These are phyloP conservation scores for Exophiala bonariae DNA, from an alignment of 2,329 filamentous ascomycete genomes.

Conservation along the genomic window DNA sequence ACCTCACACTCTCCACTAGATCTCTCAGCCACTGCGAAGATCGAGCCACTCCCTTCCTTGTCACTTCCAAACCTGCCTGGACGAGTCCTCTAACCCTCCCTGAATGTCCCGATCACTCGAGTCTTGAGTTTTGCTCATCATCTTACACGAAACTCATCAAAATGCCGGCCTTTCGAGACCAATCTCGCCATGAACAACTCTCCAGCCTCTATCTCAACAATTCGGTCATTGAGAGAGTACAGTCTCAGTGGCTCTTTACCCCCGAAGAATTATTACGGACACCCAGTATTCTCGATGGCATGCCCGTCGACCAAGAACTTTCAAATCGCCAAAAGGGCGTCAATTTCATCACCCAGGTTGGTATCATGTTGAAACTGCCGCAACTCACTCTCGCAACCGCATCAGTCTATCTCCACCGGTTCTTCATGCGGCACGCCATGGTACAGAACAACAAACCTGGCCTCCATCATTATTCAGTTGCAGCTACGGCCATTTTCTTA, in stretches of 20 bases:
- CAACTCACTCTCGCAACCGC: constrained; percentile 91
- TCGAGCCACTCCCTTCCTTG: too few relatives aligned
- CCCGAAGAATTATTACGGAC: constrained; percentile 78
- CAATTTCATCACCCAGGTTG: constrained; percentile 94
- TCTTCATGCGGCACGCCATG: constrained; percentile 88
- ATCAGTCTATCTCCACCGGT: constrained; percentile 91
- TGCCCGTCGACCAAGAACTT: constrained; percentile 74
- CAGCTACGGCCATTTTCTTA: constrained; percentile 86
- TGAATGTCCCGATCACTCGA: background rate
- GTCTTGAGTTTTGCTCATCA: background rate
- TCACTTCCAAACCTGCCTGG: too few relatives aligned
- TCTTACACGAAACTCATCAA: background rate
- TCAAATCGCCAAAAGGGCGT: constrained; percentile 84
- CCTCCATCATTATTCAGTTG: constrained; percentile 90
- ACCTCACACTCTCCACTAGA: too few relatives aligned
- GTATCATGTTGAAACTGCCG: constrained; percentile 86
- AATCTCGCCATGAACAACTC: constrained; percentile 13
- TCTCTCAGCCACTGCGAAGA: too few relatives aligned
- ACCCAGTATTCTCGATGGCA: constrained; percentile 81
- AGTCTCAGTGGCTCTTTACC: constrained; percentile 86
- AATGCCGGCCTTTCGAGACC: constrained; percentile 21
- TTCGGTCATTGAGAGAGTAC: constrained; percentile 44
- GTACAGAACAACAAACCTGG: constrained; percentile 67
- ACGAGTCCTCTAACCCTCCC: too few relatives aligned
- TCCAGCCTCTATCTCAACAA: constrained; percentile 12